A percentile compares a stretch with the other conserved stretches of the same genome.
These are phyloP conservation scores for Diaporthe velutina DNA, from an alignment of 2,329 filamentous ascomycete genomes.

Conservation along the genomic window DNA sequence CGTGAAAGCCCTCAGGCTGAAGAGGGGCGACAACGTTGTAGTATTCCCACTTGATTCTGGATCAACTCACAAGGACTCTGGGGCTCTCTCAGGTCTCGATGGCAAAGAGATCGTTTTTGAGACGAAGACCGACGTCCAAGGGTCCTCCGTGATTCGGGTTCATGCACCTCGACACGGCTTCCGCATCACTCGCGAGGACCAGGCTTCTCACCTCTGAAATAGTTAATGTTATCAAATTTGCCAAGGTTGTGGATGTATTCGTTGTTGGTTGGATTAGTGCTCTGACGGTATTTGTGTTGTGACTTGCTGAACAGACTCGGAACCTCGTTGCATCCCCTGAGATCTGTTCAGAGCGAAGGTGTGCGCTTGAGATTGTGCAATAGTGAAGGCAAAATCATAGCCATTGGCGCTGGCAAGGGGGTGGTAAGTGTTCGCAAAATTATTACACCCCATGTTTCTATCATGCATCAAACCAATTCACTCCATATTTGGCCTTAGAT, in stretches of 20 bases:
- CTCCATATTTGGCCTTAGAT: not conserved
- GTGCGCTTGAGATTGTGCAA: not conserved
- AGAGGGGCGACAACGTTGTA: conserved; percentile 66
- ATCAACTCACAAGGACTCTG: conserved; percentile 68
- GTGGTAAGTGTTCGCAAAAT: not conserved
- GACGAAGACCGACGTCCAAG: conserved; percentile 54
- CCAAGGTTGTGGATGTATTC: not conserved
- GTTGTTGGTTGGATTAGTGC: not conserved
- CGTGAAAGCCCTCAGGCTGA: conserved; percentile 59
- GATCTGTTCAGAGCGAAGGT: not conserved
- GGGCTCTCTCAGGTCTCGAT: conserved; percentile 65
- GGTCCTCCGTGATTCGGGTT: conserved; percentile 57
- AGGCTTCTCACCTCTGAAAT: conserved; percentile 35
- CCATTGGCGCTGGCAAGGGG: not conserved
- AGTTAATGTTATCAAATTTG: not conserved
- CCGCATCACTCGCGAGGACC: conserved; percentile 53
- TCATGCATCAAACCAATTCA: not conserved
- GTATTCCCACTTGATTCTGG: conserved; percentile 75
- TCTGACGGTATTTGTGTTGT: not conserved
- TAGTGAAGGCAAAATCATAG: not conserved
- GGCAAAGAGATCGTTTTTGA: conserved; percentile 70
- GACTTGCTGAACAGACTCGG: too few relatives aligned
- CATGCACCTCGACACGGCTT: conserved; percentile 75
- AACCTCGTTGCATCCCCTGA: not conserved
- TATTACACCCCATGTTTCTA: too few relatives aligned